Evolutionary conservation across 495 filamentous ascomycete species (phyloP), one percentile per base, ranked within the genome.

Genomic region (Talaromyces borbonicus): DNA sequence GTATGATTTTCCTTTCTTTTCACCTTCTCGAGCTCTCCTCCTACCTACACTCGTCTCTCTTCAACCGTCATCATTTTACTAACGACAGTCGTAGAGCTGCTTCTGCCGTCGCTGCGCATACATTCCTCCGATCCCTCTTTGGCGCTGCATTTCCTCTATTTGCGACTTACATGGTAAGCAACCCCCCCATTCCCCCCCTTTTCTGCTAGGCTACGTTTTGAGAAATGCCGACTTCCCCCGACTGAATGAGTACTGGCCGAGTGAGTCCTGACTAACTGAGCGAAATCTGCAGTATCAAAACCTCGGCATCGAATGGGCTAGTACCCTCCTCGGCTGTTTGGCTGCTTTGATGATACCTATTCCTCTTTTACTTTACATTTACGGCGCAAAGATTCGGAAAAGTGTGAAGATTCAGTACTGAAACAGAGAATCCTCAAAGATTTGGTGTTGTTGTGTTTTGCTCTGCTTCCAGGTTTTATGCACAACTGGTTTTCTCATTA

Each of bases 241-340:
- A n/a, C n/a, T n/a, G n/a, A n/a, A n/a, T n/a, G n/a, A n/a, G n/a
- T n/a, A n/a, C n/a, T n/a, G n/a, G n/a, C n/a, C n/a, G n/a, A n/a
- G n/a, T n/a, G n/a, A n/a, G n/a, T n/a, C 8, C 16, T 45, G 16
- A 45, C 26, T 45, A 14, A 4, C 18, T 24, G n/a, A n/a, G n/a
- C n/a, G n/a, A n/a, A n/a, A 26, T 25, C 4, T 24, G 3, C 61
- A 73, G 71, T 83, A 78, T 43, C 67, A 75, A 33, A 76, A 74
- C 39, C 56, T 84, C 8, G 83, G 80, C 0, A 69, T 84, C 7
- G 73, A 66, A 0, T 83, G 80, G 62, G 82, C 78, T 2, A 78
- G 72, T 27, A 73, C 62, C 26, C 58, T 82, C 25, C 67, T 84
- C n/a, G 82, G 70, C 0, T 81, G 75, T 36, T 59, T 86, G 45